These are phyloP conservation scores for Ascochyta viciae-villosae DNA, from an alignment of 2,329 filamentous ascomycete species.

Conservation along the genomic window DNA sequence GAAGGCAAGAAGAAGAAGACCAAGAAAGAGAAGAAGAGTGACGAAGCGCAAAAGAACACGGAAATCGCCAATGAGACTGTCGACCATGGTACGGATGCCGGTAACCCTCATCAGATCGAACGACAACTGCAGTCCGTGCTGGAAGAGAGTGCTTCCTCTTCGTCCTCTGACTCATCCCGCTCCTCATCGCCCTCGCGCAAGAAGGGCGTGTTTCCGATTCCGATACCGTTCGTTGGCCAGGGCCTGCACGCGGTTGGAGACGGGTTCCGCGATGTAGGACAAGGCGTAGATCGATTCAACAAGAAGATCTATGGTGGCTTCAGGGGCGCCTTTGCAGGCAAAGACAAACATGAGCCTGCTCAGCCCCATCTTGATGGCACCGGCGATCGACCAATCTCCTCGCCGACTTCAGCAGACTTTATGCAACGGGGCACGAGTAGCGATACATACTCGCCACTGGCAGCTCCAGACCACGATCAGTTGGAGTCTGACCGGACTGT, in stretches of 20 bases:
- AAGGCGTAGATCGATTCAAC: slow-evolving; percentile 50
- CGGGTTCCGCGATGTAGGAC: slow-evolving; percentile 59
- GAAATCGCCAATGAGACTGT: slow-evolving; percentile 60
- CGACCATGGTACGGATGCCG: slow-evolving; percentile 61
- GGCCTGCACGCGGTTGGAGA: slow-evolving; percentile 51
- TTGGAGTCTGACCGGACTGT: slow-evolving; percentile 24
- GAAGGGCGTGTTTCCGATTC: slow-evolving; percentile 48
- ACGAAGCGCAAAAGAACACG: slow-evolving; percentile 67
- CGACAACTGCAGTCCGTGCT: slow-evolving; percentile 58
- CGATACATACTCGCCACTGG: slow-evolving; percentile 43
- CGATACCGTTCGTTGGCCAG: slow-evolving; percentile 54
- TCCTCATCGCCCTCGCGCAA: slow-evolving; percentile 45
- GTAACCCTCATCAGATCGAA: slow-evolving; percentile 63
- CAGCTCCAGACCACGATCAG: slow-evolving; percentile 33
- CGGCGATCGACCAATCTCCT: slow-evolving; percentile 30
- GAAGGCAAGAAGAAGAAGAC: slow-evolving; percentile 60
- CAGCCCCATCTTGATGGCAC: slow-evolving; percentile 27
- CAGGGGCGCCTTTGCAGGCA: slow-evolving; percentile 40
- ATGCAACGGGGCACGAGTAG: slow-evolving; percentile 36
- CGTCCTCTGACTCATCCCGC: slow-evolving; percentile 45
- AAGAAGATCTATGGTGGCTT: slow-evolving; percentile 50
- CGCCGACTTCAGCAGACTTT: slow-evolving; percentile 40
- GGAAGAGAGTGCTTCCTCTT: slow-evolving; percentile 38
- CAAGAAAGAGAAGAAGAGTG: slow-evolving; percentile 63
- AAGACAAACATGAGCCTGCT: slow-evolving; percentile 19